Conservation (phyloP, 768 basidiomycete species). For the Termitomyces sp. region DNA sequence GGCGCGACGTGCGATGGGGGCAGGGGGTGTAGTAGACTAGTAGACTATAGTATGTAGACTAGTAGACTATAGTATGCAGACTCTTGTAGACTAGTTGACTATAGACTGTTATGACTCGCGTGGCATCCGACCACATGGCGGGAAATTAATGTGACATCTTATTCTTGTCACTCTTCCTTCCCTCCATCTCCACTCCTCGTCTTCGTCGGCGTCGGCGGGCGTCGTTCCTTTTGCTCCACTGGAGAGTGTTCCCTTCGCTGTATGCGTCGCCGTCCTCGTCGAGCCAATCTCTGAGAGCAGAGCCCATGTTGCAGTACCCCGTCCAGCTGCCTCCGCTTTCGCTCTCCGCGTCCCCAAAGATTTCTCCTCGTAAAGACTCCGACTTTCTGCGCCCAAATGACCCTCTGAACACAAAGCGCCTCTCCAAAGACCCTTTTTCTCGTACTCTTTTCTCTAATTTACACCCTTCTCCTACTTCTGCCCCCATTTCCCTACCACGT, state of each 20-base stretch:
- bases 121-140: conserved; percentile 9
- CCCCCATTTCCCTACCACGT: conserved; percentile 29
- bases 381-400: conserved; percentile 41
- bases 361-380: conserved; percentile 23
- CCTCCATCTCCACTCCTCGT: neutral
- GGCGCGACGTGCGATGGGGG: neutral
- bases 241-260: conserved; percentile 16
- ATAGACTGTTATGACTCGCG: neutral
- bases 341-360: conserved; percentile 30
- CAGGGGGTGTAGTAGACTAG: too few species aligned
- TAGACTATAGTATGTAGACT: neutral
- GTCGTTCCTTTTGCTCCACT: conserved; percentile 16
- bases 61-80: too few species aligned
- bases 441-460: conserved; percentile 22
- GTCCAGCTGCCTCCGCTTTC: conserved; percentile 36
- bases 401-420: conserved; percentile 29
- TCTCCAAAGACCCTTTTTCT: conserved; percentile 31
- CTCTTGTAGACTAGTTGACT: too few species aligned
- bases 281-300: conserved; percentile 36
- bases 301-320: conserved; percentile 60
- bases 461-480: conserved; percentile 18
- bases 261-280: conserved; percentile 18
- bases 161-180: conserved; percentile 16
- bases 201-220: conserved; percentile 23
- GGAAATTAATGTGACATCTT: conserved; percentile 15